phyloP scores from a whole-genome alignment of 2,329 filamentous ascomycete species.

The Paraphaeosphaeria minitans region DNA sequence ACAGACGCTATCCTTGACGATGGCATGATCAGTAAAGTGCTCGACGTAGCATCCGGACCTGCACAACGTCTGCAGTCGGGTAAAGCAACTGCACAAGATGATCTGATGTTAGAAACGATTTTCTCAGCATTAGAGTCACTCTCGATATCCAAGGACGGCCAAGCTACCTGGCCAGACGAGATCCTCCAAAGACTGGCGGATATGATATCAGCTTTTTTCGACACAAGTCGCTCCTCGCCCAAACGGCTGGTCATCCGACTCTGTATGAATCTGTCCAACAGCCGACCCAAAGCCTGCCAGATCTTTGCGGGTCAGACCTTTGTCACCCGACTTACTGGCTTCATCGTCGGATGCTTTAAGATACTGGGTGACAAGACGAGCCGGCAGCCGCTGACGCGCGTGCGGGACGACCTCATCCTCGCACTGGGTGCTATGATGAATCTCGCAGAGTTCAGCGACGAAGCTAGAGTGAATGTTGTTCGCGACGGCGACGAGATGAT shows the following conservation, averaged over 20 bases:
- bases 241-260: conserved; percentile 66
- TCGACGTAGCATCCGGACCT: conserved; percentile 48
- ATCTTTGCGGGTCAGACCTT: conserved; percentile 65
- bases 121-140: conserved; percentile 60
- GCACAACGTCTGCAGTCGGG: conserved; percentile 23
- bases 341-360: conserved; percentile 35
- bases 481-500: conserved; percentile 54
- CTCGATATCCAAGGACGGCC: conserved; percentile 51
- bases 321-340: conserved; percentile 47
- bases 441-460: conserved; percentile 75
- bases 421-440: conserved; percentile 86
- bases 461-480: conserved; percentile 51
- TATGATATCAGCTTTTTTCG: conserved; percentile 44
- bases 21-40: conserved; percentile 43
- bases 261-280: conserved; percentile 85
- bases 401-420: conserved; percentile 74
- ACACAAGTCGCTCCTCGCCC: conserved; percentile 20
- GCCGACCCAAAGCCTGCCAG: conserved; percentile 70
- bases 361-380: conserved; percentile 37
- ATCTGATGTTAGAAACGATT: conserved; percentile 44
- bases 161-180: conserved; percentile 46
- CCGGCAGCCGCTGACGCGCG: conserved; percentile 59
- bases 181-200: conserved; percentile 60
- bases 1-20: conserved; percentile 55
- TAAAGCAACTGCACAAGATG: conserved; percentile 27